These are phyloP conservation scores for Pinus taeda DNA, from an alignment of 75 land plant genomes.

Conservation along the genomic window DNA sequence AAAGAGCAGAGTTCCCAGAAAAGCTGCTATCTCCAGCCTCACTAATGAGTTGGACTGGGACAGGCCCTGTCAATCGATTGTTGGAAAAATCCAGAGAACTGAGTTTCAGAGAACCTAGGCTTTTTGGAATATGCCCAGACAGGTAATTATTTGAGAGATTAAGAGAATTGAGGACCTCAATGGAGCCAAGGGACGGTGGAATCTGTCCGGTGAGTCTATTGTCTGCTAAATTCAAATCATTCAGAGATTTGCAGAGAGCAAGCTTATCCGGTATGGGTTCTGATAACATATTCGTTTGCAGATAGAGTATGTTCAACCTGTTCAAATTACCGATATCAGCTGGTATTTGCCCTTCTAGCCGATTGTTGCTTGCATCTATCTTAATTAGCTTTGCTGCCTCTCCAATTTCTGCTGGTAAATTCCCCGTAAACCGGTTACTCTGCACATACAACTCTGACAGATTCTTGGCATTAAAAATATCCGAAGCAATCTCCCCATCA, in stretches of 20 bases:
- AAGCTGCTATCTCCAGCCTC: constrained; percentile 17
- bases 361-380: constrained; percentile 70
- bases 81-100: constrained; percentile 23
- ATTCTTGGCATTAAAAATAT: constrained; percentile 6
- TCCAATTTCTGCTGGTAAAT: constrained; percentile 46
- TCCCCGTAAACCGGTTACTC: constrained; percentile 27
- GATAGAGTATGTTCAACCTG: constrained; percentile 5
- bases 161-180: constrained; percentile 10
- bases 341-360: constrained; percentile 23
- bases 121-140: constrained; percentile 9
- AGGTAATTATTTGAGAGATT: constrained; percentile 10
- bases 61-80: constrained; percentile 22
- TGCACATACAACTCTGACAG: constrained; percentile 5
- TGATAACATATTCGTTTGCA: constrained; percentile 18
- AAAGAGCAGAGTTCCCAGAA: constrained; percentile 27
- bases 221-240: constrained; percentile 20
- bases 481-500: not conserved
- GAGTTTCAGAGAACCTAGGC: constrained; percentile 13
- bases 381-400: constrained; percentile 32
- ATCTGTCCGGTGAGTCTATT: constrained; percentile 31
- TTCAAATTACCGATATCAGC: constrained; percentile 10
- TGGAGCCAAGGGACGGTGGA: constrained; percentile 20
- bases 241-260: constrained; percentile 13
- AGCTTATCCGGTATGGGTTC: constrained; percentile 25
- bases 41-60: constrained; percentile 16